A percentile compares a stretch with the other conserved stretches of the same genome.
phyloP scores from a whole-genome alignment of 768 basidiomycete species.

The Auriscalpium microsporum region DNA sequence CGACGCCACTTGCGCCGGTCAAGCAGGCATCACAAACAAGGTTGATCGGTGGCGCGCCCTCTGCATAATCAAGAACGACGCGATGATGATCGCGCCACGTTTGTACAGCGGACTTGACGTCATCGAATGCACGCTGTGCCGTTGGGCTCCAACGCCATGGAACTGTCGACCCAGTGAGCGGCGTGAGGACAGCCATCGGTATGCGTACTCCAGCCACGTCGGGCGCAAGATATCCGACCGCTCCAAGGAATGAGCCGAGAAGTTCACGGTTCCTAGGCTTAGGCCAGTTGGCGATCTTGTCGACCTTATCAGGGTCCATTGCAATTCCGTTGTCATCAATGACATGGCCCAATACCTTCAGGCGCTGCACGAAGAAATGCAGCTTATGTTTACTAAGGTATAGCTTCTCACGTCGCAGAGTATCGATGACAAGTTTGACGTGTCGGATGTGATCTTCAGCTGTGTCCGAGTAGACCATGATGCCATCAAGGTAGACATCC shows the following conservation, averaged over 20 bases:
- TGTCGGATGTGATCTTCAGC: conserved; percentile 24
- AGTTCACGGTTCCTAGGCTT: conserved; percentile 21
- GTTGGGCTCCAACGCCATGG: neutral
- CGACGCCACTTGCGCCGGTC: conserved; percentile 15
- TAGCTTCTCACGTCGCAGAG: conserved; percentile 24
- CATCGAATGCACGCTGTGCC: conserved; percentile 18
- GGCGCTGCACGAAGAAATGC: conserved; percentile 19
- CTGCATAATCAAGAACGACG: conserved; percentile 18
- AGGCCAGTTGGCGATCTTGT: conserved; percentile 23
- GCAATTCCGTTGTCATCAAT: conserved; percentile 20
- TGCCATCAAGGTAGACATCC: conserved; percentile 13
- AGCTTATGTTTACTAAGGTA: conserved; percentile 31
- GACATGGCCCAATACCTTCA: conserved; percentile 25
- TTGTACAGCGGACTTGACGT: conserved; percentile 19
- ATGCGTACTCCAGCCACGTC: conserved; percentile 11
- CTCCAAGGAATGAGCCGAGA: conserved; percentile 27
- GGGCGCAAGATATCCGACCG: conserved; percentile 24
- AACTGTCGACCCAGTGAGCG: conserved; percentile 1
- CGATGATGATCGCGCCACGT: conserved; percentile 14
- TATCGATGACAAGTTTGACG: conserved; percentile 25
- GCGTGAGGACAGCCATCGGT: conserved; percentile 8
- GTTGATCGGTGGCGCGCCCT: conserved; percentile 14
- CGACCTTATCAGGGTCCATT: conserved; percentile 22
- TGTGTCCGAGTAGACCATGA: conserved; percentile 26
- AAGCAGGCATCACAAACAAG: conserved; percentile 20